phyloP scores from a whole-genome alignment of 2,329 filamentous ascomycete species.

The Fusarium sp. region DNA sequence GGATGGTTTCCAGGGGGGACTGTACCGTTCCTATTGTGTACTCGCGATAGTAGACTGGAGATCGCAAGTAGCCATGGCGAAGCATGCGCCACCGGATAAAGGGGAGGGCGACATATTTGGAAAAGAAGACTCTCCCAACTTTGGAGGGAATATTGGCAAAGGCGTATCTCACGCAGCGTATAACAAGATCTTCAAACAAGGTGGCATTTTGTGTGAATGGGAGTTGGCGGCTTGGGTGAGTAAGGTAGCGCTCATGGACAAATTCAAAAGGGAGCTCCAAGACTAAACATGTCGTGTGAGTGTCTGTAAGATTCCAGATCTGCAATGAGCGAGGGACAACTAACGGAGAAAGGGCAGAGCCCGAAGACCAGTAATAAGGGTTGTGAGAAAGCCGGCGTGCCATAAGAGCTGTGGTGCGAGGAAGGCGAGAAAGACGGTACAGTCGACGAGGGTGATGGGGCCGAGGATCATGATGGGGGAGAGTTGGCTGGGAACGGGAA shows the following conservation, averaged over 20 bases:
- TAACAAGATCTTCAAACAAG: conserved; percentile 80
- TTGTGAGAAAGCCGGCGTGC: conserved; percentile 72
- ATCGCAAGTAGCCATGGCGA: conserved; percentile 74
- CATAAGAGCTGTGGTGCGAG: conserved; percentile 78
- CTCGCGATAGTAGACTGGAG: conserved; percentile 73
- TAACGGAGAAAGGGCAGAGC: conserved; percentile 78
- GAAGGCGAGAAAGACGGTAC: conserved; percentile 77
- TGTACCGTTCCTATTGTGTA: conserved; percentile 48
- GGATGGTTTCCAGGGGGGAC: not conserved
- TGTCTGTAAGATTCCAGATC: conserved; percentile 9
- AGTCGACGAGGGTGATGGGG: conserved; percentile 81
- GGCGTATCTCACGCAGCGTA: conserved; percentile 82
- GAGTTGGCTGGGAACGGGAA: conserved; percentile 8
- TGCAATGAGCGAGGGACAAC: conserved; percentile 27
- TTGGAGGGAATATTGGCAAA: conserved; percentile 77
- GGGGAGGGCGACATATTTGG: conserved; percentile 76
- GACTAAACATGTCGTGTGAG: conserved; percentile 40
- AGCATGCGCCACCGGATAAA: conserved; percentile 82
- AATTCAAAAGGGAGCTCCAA: conserved; percentile 47
- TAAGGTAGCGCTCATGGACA: conserved; percentile 48
- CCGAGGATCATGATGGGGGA: conserved; percentile 73
- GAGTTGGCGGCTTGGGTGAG: conserved; percentile 50
- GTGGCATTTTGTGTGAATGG: conserved; percentile 78
- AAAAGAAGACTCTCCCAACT: conserved; percentile 82
- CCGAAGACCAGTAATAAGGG: conserved; percentile 67